These are phyloP conservation scores for Termitomyces sp. DNA, from an alignment of 768 basidiomycete species.

Conservation along the genomic window DNA sequence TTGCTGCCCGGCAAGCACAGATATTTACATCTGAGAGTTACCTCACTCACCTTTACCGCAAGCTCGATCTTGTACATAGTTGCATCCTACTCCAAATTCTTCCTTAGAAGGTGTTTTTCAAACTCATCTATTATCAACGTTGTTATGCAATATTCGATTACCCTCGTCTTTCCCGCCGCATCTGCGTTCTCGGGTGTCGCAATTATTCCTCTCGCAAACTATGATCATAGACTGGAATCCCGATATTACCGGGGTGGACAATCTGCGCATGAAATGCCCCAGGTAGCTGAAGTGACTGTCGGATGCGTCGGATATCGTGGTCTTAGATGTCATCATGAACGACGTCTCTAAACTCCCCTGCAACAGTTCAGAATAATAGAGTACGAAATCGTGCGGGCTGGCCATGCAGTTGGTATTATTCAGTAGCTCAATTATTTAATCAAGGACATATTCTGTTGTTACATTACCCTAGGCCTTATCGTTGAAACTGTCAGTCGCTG, in stretches of 20 bases:
- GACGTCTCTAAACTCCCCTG: neutral
- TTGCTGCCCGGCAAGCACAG: constrained; percentile 2
- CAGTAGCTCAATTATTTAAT: neutral
- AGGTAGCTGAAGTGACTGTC: neutral
- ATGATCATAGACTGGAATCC: constrained; percentile 8
- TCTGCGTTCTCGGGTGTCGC: constrained; percentile 21
- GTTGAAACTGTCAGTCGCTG: neutral
- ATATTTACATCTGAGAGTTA: neutral
- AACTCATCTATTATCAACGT: neutral
- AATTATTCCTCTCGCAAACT: constrained; percentile 20
- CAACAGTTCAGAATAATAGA: neutral
- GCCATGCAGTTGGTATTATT: neutral
- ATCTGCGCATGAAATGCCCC: constrained; percentile 14
- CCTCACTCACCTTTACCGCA: constrained; percentile 16
- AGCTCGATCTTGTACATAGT: constrained; percentile 29
- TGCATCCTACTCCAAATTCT: constrained; percentile 9
- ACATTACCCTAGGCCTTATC: neutral
- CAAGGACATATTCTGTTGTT: neutral
- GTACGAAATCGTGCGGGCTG: neutral
- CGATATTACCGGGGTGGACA: constrained; percentile 17
- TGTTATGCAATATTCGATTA: constrained; percentile 24
- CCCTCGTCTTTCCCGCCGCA: constrained; percentile 17
- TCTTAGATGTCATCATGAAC: neutral
- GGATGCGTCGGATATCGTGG: constrained; percentile 3
- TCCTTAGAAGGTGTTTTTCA: constrained; percentile 17